These are phyloP conservation scores for Allium sativum DNA, from an alignment of 106 monocot species.

Conservation along the genomic window DNA sequence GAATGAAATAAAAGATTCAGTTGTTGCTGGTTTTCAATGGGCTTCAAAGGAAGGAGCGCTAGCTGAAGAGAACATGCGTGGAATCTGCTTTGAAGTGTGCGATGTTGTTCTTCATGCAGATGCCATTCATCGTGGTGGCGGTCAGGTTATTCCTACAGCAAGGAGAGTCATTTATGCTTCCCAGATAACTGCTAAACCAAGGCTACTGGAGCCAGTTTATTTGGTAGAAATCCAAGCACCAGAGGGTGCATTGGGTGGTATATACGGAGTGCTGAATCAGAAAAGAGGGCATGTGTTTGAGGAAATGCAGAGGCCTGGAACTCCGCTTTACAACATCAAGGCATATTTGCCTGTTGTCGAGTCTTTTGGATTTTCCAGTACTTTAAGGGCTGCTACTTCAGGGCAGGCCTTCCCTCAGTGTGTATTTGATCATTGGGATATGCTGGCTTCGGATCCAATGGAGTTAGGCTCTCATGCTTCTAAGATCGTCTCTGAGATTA, in stretches of 20 bases:
- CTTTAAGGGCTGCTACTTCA: slow-evolving; percentile 28
- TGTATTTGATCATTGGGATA: slow-evolving; percentile 37
- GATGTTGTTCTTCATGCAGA: slow-evolving; percentile 38
- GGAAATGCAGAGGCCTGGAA: slow-evolving; percentile 25
- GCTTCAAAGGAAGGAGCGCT: slow-evolving; percentile 41
- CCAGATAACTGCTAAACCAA: slow-evolving; percentile 32
- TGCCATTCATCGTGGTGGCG: slow-evolving; percentile 39
- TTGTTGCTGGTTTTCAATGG: slow-evolving; percentile 46
- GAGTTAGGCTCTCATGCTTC: slow-evolving; percentile 15
- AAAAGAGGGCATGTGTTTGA: slow-evolving; percentile 34
- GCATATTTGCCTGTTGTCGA: slow-evolving; percentile 29
- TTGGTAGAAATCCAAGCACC: slow-evolving; percentile 43
- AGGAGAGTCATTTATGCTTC: slow-evolving; percentile 40
- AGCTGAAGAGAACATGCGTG: slow-evolving; percentile 46
- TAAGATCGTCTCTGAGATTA: slow-evolving; percentile 14
- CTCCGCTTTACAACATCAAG: slow-evolving; percentile 32
- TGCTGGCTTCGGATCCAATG: slow-evolving; percentile 19
- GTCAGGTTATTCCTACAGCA: slow-evolving; percentile 33
- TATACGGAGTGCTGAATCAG: slow-evolving; percentile 35
- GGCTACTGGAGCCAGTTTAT: slow-evolving; percentile 38
- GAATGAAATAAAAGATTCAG: slow-evolving; percentile 41
- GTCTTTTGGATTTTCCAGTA: slow-evolving; percentile 23
- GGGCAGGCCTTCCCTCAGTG: slow-evolving; percentile 39
- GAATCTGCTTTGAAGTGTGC: slow-evolving; percentile 36
- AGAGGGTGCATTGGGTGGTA: slow-evolving; percentile 24